Percentiles rank a stretch among this genome's conserved stretches.
Conservation (phyloP, 192 early-diverging fungal genomes). For the Backusella sp. region DNA sequence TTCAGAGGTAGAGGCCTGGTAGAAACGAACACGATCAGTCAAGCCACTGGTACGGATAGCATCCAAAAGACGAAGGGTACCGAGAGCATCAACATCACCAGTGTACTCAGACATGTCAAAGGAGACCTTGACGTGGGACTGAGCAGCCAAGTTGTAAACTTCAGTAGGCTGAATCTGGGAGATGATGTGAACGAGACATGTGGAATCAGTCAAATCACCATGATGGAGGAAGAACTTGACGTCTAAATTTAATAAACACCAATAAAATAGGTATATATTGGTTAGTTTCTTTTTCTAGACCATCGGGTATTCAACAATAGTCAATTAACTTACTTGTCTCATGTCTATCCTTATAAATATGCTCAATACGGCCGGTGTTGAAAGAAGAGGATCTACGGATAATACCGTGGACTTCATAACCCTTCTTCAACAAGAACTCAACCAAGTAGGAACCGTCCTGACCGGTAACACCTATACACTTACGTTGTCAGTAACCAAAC, state of each 20-base stretch:
- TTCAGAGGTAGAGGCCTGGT: conserved; percentile 73
- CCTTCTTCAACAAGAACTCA: conserved; percentile 70
- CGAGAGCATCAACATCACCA: conserved; percentile 75
- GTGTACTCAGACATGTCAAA: conserved; percentile 80
- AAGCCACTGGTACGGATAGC: conserved; percentile 76
- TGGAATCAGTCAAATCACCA: conserved; percentile 79
- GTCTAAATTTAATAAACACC: conserved; percentile 27
- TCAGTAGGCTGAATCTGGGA: conserved; percentile 71
- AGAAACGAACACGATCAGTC: conserved; percentile 56
- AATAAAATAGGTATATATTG: not conserved
- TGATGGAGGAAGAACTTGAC: conserved; percentile 74
- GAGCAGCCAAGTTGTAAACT: conserved; percentile 77
- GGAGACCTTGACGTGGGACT: conserved; percentile 73
- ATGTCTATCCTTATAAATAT: conserved; percentile 74
- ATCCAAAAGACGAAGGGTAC: conserved; percentile 75
- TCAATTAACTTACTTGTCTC: conserved; percentile 45
- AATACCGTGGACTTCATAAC: conserved; percentile 79
- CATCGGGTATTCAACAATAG: not conserved
- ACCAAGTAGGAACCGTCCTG: conserved; percentile 80
- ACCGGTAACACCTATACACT: conserved; percentile 67
- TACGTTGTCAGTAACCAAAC: not conserved
- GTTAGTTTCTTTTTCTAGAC: not conserved
- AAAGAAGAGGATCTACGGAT: conserved; percentile 81
- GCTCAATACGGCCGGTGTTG: conserved; percentile 79
- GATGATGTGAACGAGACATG: conserved; percentile 72